Percentiles rank a stretch among this genome's conserved stretches.
These are phyloP conservation scores for Carex cristatella DNA, from an alignment of 176 grass and related monocot genomes.

Conservation along the genomic window DNA sequence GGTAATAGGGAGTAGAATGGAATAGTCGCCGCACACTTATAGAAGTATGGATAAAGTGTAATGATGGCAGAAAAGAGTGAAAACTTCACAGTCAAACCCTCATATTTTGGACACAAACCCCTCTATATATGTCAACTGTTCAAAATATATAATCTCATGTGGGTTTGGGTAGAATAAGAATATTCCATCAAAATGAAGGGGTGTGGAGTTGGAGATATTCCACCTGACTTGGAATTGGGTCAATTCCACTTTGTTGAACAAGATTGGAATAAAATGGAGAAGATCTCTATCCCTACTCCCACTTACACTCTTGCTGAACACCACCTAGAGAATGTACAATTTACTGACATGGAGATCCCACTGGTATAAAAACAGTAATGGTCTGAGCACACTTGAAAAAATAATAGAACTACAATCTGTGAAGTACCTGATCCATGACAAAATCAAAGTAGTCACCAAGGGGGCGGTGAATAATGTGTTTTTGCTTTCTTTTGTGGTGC, in stretches of 20 bases:
- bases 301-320: neutral
- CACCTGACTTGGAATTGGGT: neutral
- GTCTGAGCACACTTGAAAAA: neutral
- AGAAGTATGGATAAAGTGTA: too few relatives aligned
- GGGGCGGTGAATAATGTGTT: conserved; percentile 50
- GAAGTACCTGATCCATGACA: conserved; percentile 82
- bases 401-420: neutral
- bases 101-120: neutral
- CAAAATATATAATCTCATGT: neutral
- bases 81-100: neutral
- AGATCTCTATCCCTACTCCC: neutral
- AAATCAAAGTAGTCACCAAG: conserved; percentile 70
- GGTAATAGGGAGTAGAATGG: neutral
- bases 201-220: neutral
- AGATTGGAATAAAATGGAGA: neutral
- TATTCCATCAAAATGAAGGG: neutral
- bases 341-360: conserved; percentile 9
- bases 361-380: neutral
- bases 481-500: conserved; percentile 38
- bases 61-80: too few relatives aligned
- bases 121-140: neutral
- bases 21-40: neutral
- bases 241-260: neutral
- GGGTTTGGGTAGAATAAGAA: neutral
- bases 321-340: conserved; percentile 4